Evolutionary conservation across 345 rosid species (phyloP), one percentile per base, ranked within the genome.

Genomic region (Hirschfeldia incana): DNA sequence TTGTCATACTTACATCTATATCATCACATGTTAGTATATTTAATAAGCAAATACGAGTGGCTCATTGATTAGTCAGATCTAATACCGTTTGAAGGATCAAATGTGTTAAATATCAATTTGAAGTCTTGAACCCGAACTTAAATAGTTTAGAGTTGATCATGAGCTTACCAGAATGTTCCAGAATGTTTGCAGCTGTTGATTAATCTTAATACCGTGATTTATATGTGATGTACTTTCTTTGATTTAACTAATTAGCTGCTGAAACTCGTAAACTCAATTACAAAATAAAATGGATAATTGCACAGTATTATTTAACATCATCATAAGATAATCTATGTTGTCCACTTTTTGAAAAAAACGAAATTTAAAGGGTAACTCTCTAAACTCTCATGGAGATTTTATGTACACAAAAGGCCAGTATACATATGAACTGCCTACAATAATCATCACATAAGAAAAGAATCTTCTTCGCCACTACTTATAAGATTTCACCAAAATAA

Each of bases 381-480:
- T 8, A 36, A 74, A 65, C 65, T 53, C 39, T 11, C 28, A 53
- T 65, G 39, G 3, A 27, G 10, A 39, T 34, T 7, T 13, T 51
- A 5, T 4, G 17, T 51, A 51, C 69, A 44, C 34, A 68, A 69
- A 59, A 67, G 10, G 55, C 6, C 59, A 49, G 6, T 62, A 49
- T 49, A 26, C 16, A 15, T 51, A 51, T 36, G 36, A 33, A 33
- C 7, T 12, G 5, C 21, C 21, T 21, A 21, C 42, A 62, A 77
- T 77, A 62, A 69, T 69, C 70, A 61, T 77, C 76, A 71, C 66
- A 71, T 55, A 55, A 51, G 42, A 62, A 55, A 71, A 27, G 16
- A 71, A 37, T 8, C 76, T 55, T 78, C 51, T 65, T 55, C 72
- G 12, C 30, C 67, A 71, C 49, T 71, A 58, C 58, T 36, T 28